Evolutionary conservation across 2,329 filamentous ascomycete genomes (phyloP), one percentile per base, ranked within the genome.

Genomic region (Exophiala phaeomuriformis): DNA sequence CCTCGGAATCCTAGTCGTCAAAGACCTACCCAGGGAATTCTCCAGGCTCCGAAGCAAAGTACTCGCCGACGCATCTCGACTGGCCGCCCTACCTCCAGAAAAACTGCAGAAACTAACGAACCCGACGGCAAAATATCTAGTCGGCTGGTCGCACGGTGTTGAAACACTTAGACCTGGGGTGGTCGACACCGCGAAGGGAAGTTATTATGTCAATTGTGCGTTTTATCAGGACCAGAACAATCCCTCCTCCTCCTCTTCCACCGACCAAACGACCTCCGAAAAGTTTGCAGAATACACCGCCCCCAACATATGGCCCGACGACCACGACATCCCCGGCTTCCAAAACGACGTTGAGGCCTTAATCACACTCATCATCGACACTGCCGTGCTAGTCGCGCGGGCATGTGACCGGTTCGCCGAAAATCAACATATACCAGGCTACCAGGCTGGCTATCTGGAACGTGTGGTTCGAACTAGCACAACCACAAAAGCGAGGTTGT

Each of bases 1-100:
- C 1, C 76, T 97, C 8, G 93, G 93, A 0, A 95, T 98, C 49
- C 84, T 98, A 51, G 75, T 97, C n/a, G 90, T 98, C 45, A 89
- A 86, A 67, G 88, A 90, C 66, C 80, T 97, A 0, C 88, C 90
- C 0, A 58, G 77, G 4, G 75, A 81, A 49, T 98, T 95, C 64
- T 70, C 78, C 9, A 71, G 78, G n/a, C 73, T 96, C 41, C 81
- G 93, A 56, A 80, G 80, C 55, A 79, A 80, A 55, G 79, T 94
- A 1, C 77, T 98, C 4, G 93, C 88, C 0, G 93, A 93, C 67
- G 83, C 90, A 3, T 95, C 89, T 0, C 93, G 94, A 67, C 81
- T 97, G 37, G 93, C 88, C 33, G 90, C 90, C 59, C 77, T 97
- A 3, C 79, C 89, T 3, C 71, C 78, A 29, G 71, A 79, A 9